Percentiles rank a stretch among this genome's conserved stretches.
Conservation (phyloP, 345 rosid species). For the Brassica nigra region DNA sequence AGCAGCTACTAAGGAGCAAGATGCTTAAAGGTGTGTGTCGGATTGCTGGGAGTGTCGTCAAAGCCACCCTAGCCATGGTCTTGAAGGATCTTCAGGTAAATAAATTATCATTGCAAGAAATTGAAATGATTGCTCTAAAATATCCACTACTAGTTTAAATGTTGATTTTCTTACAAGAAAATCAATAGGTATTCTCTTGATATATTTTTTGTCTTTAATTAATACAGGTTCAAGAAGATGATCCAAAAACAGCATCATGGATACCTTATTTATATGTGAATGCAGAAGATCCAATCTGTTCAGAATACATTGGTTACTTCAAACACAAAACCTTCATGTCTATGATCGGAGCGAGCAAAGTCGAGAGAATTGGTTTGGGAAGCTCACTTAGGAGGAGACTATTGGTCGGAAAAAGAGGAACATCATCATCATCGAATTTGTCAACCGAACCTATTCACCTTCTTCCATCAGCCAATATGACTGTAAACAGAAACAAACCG, state of each 20-base stretch:
- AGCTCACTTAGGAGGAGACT: conserved; percentile 47
- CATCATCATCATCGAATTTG: background rate
- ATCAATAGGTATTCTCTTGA: background rate
- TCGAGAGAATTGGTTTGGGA: conserved; percentile 42
- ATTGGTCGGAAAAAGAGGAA: conserved; percentile 11
- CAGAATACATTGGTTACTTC: conserved; percentile 62
- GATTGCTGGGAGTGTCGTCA: conserved; percentile 42
- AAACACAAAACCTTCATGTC: conserved; percentile 54
- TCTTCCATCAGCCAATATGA: conserved; percentile 57
- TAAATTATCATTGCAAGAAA: background rate
- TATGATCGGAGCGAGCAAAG: conserved; percentile 45
- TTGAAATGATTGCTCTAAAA: background rate
- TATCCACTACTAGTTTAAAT: background rate
- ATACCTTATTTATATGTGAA: conserved; percentile 56
- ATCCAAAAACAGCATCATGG: conserved; percentile 43
- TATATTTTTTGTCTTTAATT: background rate
- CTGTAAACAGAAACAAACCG: conserved; percentile 36
- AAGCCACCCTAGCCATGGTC: conserved; percentile 44
- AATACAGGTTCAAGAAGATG: conserved; percentile 12
- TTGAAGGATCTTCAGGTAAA: background rate
- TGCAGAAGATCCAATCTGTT: conserved; percentile 51
- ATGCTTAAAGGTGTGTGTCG: conserved; percentile 44
- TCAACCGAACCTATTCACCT: conserved; percentile 38
- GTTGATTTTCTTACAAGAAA: background rate
- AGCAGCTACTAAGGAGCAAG: conserved; percentile 37